These are phyloP conservation scores for Mycosphaerella sp. DNA, from an alignment of 2,329 filamentous ascomycete species.

Conservation along the genomic window DNA sequence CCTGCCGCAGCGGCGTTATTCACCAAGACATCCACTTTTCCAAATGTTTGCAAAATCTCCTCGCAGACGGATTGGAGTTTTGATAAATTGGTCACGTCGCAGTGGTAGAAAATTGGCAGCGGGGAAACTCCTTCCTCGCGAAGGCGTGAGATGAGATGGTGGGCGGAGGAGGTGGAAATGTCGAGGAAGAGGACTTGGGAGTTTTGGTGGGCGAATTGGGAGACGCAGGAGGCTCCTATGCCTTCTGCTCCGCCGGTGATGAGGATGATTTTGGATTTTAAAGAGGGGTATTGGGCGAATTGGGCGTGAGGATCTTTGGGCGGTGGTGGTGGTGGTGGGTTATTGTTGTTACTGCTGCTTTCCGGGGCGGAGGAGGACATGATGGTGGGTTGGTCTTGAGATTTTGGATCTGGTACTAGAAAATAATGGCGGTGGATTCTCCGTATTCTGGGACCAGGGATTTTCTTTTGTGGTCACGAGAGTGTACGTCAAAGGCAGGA, in stretches of 20 bases:
- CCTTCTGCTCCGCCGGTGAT: constrained; percentile 61
- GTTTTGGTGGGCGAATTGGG: constrained; percentile 53
- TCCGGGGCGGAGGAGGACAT: not conserved
- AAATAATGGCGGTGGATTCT: not conserved
- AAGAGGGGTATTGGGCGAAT: constrained; percentile 30
- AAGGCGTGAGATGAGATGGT: constrained; percentile 40
- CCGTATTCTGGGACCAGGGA: no score
- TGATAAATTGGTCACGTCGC: constrained; percentile 47
- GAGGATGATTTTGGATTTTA: constrained; percentile 53
- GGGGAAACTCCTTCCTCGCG: constrained; percentile 10
- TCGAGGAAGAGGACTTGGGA: constrained; percentile 56
- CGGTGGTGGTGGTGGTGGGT: constrained; percentile 5
- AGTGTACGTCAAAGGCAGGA: no score
- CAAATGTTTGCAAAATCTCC: constrained; percentile 39
- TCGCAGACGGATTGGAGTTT: constrained; percentile 47
- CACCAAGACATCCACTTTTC: constrained; percentile 52
- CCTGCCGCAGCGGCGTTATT: constrained; percentile 57
- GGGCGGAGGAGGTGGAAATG: constrained; percentile 48
- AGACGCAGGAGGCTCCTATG: constrained; percentile 55
- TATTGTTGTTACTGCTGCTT: not conserved
- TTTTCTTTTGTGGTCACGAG: no score
- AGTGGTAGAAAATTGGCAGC: constrained; percentile 31
- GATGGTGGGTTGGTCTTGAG: not conserved
- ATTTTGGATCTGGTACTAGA: not conserved
- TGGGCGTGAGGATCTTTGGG: not conserved